Evolutionary conservation across 1,284 basidiomycete species (phyloP), one percentile per base, ranked within the genome.

Genomic region (Veloboletus limbatus): DNA sequence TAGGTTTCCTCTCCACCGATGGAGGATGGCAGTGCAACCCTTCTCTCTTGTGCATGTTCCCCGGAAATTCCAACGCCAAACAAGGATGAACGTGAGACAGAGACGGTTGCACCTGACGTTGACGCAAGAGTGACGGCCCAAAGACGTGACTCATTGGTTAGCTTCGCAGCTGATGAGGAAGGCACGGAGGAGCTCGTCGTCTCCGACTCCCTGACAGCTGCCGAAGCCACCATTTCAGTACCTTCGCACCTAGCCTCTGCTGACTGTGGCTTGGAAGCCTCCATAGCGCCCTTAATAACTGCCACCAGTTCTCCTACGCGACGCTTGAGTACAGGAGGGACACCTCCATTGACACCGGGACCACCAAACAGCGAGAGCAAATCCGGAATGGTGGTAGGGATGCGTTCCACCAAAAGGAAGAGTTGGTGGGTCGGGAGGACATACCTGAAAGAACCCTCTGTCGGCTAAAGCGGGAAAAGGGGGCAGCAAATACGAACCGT

Each of bases 391-490:
- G 85, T 77, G 24, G 74, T 69, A n/a, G 85, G 80, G 17, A 81
- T 74, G 35, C 72, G 68, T 57, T 89, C 84, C 8, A 83, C 84
- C 18, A 93, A 67, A 41, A 75, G 71, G 62, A 90, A 85, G 18
- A 92, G 59, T 50, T 77, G 74, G 51, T 87, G 84, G 54, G 90
- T 88, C 16, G 82, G 74, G 18, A 94, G 70, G 20, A 92, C 77
- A 60, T 82, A 87, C 67, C 85, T 87, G 48, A 14, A 57, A 50
- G 20, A 39, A 37, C 4, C 17, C n/a, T n/a, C 13, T n/a, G 25
- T 53, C 11, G 1, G 25, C 35, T n/a, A 42, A 44, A 18, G 16
- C 18, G 14, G 13, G 6, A 4, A 11, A 31, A 34, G 49, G 25
- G 34, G 32, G 35, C 53, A 54, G 56, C 37, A 40, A 33, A 45